A percentile compares a stretch with the other conserved stretches of the same genome.
Conservation (phyloP, 2,329 filamentous ascomycete species). For the Fusarium piperis region DNA sequence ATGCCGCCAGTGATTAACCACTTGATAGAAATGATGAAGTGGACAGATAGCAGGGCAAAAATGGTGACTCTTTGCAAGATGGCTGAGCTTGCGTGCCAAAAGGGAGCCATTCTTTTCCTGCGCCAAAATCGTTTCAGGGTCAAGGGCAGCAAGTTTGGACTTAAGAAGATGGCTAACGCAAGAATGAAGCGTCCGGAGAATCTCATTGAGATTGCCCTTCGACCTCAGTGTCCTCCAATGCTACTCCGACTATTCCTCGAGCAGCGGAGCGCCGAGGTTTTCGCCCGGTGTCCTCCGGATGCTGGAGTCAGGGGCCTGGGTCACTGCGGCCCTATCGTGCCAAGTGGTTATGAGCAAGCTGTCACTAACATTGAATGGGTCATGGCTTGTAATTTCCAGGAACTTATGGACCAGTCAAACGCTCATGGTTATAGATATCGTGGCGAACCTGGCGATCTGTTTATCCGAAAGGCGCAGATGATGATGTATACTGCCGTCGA, state of each 20-base stretch:
- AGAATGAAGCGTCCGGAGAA: not conserved
- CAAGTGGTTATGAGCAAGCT: not conserved
- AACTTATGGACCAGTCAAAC: not conserved
- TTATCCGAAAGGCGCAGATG: not conserved
- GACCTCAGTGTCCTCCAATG: not conserved
- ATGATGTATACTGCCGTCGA: not conserved
- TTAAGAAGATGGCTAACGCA: not conserved
- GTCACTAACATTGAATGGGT: slow-evolving; percentile 15
- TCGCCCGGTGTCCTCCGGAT: not conserved
- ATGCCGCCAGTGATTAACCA: slow-evolving; percentile 1
- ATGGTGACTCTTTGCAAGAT: not conserved
- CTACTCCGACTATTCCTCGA: slow-evolving; percentile 6
- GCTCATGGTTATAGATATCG: not conserved
- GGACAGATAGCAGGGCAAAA: not conserved
- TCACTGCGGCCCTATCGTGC: not conserved
- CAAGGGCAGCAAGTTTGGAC: not conserved
- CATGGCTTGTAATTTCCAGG: not conserved
- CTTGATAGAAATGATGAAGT: slow-evolving; percentile 12
- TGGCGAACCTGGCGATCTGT: not conserved
- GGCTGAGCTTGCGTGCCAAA: not conserved
- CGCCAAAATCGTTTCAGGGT: slow-evolving; percentile 5
- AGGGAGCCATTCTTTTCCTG: slow-evolving; percentile 13
- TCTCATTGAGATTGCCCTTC: slow-evolving; percentile 16
- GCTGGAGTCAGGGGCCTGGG: not conserved
- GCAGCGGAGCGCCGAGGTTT: no score